These are phyloP conservation scores for Trapa incisa DNA, from an alignment of 345 rosid genomes.

Conservation along the genomic window DNA sequence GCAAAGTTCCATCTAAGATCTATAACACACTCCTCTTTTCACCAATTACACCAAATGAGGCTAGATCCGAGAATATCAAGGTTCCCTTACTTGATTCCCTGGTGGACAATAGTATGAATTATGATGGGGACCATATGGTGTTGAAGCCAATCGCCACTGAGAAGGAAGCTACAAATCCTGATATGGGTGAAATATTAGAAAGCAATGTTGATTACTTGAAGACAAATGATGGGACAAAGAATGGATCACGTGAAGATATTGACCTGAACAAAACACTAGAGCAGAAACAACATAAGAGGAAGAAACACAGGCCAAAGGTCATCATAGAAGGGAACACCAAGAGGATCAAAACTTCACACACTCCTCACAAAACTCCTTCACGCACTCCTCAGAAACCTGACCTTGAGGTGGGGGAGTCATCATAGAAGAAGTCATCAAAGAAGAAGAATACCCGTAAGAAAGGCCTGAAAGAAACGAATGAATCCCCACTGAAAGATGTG, in stretches of 20 bases:
- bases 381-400: conserved; percentile 7
- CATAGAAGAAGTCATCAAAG: conserved; percentile 14
- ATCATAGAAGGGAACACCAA: conserved; percentile 45
- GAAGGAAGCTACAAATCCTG: conserved; percentile 15
- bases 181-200: conserved; percentile 21
- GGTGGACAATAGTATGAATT: conserved; percentile 10
- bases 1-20: conserved; percentile 24
- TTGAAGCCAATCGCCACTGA: conserved; percentile 12
- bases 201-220: conserved; percentile 26
- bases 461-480: conserved; percentile 28
- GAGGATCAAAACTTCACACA: conserved; percentile 29
- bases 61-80: conserved; percentile 15
- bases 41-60: conserved; percentile 24
- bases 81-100: conserved; percentile 6
- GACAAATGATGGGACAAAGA: conserved; percentile 20
- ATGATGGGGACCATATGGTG: conserved; percentile 19
- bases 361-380: no score
- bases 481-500: conserved; percentile 16
- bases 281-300: conserved; percentile 47
- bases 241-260: conserved; percentile 23
- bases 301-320: conserved; percentile 81
- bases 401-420: conserved; percentile 7
- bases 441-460: conserved; percentile 32
- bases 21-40: conserved; percentile 21
- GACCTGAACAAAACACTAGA: conserved; percentile 68